Conservation (phyloP, 352 stramenopile species). For the Phytopythium litorale region DNA sequence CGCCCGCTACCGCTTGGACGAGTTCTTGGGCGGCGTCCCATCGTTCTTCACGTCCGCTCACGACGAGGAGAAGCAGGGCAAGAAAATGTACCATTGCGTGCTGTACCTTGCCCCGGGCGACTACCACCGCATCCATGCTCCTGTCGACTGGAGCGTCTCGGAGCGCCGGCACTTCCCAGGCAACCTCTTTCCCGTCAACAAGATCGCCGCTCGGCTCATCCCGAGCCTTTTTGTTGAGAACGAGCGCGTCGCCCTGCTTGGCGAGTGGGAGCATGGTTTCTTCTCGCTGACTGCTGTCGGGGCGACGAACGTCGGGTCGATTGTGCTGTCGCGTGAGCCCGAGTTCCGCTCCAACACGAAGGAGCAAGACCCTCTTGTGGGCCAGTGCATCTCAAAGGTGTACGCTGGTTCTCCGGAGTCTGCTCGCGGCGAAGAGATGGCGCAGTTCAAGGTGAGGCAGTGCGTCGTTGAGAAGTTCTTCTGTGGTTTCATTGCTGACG, state of each 20-base stretch:
- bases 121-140: conserved; percentile 87
- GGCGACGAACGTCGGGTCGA: conserved; percentile 87
- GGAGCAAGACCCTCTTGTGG: conserved; percentile 47
- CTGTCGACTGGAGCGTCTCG: conserved; percentile 66
- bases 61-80: conserved; percentile 18
- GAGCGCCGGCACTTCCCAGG: conserved; percentile 81
- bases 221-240: conserved; percentile 83
- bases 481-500: background rate
- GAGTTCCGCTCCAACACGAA: conserved; percentile 62
- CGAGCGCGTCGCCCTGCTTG: conserved; percentile 70
- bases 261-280: conserved; percentile 75
- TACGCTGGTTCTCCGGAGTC: conserved; percentile 41
- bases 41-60: conserved; percentile 41
- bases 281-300: conserved; percentile 83
- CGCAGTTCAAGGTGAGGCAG: conserved; percentile 64
- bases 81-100: conserved; percentile 77
- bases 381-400: conserved; percentile 45
- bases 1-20: conserved; percentile 73
- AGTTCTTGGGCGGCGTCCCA: conserved; percentile 67
- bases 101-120: conserved; percentile 83
- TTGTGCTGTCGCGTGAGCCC: conserved; percentile 64
- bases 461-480: conserved; percentile 2
- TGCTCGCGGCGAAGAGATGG: conserved; percentile 62
- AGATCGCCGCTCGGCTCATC: conserved; percentile 54
- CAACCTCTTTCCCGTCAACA: conserved; percentile 80